A percentile compares a stretch with the other conserved stretches of the same genome.
Evolutionary conservation across 2,329 filamentous ascomycete species (phyloP).

Genomic region (Dothistroma septosporum): DNA sequence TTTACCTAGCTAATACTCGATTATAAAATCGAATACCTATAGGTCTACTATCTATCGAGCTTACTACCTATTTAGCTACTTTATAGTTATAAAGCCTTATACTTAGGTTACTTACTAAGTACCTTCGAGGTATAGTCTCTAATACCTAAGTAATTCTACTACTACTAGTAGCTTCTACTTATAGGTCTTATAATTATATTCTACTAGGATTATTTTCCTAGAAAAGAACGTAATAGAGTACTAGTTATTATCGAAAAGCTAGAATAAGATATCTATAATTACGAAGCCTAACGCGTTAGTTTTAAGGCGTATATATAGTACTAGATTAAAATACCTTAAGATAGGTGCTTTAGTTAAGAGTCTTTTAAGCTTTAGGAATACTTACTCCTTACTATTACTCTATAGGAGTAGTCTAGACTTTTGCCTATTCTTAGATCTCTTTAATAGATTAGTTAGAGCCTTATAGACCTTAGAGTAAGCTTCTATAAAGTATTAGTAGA

Average conservation of each 20-base stretch:
- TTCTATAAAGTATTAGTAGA: too few species aligned
- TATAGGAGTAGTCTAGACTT: conserved; percentile 3
- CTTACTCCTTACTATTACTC: neutral
- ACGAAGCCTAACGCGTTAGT: too few species aligned
- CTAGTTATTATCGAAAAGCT: neutral
- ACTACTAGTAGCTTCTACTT: conserved; percentile 3
- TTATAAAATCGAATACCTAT: conserved; percentile 5
- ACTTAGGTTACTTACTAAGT: neutral
- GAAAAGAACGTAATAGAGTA: conserved; percentile 2
- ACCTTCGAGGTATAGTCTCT: conserved; percentile 1
- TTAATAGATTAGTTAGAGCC: conserved; percentile 1
- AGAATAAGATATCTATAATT: too few species aligned
- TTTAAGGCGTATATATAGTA: neutral
- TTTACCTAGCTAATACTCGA: conserved; percentile 5
- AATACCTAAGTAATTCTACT: conserved; percentile 5
- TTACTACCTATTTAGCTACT: neutral
- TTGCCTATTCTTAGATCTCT: conserved; percentile 2
- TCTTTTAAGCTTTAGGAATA: neutral
- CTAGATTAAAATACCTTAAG: conserved; percentile 1
- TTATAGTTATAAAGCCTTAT: conserved; percentile 2
- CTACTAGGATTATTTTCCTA: neutral
- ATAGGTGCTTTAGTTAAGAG: neutral
- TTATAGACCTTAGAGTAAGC: conserved; percentile 5
- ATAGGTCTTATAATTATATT: conserved; percentile 7
- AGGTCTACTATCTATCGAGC: conserved; percentile 6